These are phyloP conservation scores for Glycine soja DNA, from an alignment of 306 rosid genomes.

Conservation along the genomic window DNA sequence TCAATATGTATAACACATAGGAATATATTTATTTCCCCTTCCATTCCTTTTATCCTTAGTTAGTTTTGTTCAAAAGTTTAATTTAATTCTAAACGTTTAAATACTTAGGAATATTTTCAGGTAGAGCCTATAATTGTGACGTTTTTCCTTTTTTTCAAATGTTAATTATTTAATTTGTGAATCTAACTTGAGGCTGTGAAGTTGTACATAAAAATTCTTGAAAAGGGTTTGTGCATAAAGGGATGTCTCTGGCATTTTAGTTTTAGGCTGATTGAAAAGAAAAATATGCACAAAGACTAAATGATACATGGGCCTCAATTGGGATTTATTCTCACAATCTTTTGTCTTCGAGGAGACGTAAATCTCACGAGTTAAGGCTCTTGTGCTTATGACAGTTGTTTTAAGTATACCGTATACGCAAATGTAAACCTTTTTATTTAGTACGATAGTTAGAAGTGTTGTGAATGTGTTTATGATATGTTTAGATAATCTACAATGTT, in stretches of 20 bases:
- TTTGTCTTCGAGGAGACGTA: background rate
- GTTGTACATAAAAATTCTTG: too few relatives aligned
- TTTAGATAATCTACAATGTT: background rate
- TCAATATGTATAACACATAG: constrained; percentile 34
- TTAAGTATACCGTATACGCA: too few relatives aligned
- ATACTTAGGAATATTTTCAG: background rate
- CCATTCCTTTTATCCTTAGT: background rate
- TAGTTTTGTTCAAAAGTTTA: background rate
- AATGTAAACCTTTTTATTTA: too few relatives aligned
- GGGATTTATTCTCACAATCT: background rate
- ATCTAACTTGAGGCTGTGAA: too few relatives aligned
- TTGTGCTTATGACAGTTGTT: background rate
- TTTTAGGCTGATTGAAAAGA: too few relatives aligned
- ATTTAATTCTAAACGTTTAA: background rate
- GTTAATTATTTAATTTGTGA: too few relatives aligned
- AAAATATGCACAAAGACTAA: too few relatives aligned
- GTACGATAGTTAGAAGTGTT: too few relatives aligned
- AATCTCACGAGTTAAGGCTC: background rate
- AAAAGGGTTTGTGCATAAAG: too few relatives aligned
- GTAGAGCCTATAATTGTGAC: background rate
- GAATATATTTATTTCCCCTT: constrained; percentile 12
- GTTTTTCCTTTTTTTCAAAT: too few relatives aligned
- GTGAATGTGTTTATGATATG: background rate
- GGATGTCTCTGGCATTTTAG: too few relatives aligned
- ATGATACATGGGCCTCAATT: too few relatives aligned